phyloP scores from a whole-genome alignment of 1,284 basidiomycete species.

The Schizophyllum amplum region DNA sequence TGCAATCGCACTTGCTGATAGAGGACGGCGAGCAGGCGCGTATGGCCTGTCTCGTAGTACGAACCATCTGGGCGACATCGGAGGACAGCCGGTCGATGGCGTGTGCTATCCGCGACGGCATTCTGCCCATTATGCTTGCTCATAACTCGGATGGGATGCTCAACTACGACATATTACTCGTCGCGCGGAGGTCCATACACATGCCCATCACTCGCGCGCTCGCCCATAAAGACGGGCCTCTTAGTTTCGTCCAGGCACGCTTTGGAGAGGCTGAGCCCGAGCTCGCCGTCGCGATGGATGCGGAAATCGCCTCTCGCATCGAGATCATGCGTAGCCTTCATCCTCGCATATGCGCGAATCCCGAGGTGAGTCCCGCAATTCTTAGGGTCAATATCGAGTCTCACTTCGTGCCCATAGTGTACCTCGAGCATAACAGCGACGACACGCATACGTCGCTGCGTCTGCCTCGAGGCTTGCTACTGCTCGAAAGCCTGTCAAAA shows the following conservation, averaged over 20 bases:
- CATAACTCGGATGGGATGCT: neutral
- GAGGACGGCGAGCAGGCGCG: neutral
- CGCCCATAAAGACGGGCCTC: neutral
- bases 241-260: neutral
- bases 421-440: neutral
- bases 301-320: neutral
- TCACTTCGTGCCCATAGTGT: too few relatives aligned
- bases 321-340: neutral
- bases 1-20: neutral
- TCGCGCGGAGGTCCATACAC: neutral
- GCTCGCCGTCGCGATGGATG: neutral
- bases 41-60: neutral
- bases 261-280: neutral
- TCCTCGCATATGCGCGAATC: neutral
- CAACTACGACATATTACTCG: neutral
- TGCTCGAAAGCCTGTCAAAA: neutral
- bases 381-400: neutral
- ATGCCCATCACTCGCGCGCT: neutral
- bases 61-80: neutral
- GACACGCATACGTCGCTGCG: neutral
- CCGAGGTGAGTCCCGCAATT: neutral
- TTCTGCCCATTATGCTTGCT: neutral
- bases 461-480: neutral
- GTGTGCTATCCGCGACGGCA: neutral
- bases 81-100: neutral